Conservation (phyloP, 2,329 filamentous ascomycete genomes). For the Gaeumannomyces tritici region DNA sequence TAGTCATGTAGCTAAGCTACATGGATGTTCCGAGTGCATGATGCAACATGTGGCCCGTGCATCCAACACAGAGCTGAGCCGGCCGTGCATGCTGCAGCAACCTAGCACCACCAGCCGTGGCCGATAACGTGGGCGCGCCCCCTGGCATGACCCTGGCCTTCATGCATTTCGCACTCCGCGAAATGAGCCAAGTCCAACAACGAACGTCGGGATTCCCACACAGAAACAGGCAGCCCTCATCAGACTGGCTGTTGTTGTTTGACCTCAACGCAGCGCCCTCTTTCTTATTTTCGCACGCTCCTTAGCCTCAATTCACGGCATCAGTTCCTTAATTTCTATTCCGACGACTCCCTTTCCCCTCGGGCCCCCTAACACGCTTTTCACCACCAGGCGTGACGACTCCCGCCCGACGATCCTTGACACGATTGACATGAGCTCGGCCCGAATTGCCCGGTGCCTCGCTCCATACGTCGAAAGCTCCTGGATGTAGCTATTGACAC, state of each 20-base stretch:
- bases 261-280: not conserved
- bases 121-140: not conserved
- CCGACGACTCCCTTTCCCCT: not conserved
- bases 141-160: not conserved
- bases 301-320: not conserved
- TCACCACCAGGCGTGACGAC: not conserved
- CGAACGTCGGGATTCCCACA: not conserved
- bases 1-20: not conserved
- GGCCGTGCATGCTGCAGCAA: not conserved
- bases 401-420: not conserved
- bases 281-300: not conserved
- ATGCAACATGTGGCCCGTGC: not conserved
- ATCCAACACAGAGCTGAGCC: not conserved
- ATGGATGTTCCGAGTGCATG: not conserved
- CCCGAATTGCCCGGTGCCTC: not conserved
- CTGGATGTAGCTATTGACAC: not conserved
- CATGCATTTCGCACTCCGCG: not conserved
- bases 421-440: not conserved
- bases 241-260: not conserved
- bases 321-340: not conserved
- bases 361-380: too few relatives aligned
- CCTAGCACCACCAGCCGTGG: not conserved
- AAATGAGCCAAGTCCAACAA: not conserved
- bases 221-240: not conserved
- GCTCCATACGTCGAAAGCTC: not conserved